These are phyloP conservation scores for Stemphylium beticola DNA, from an alignment of 2,329 filamentous ascomycete genomes.

Conservation along the genomic window DNA sequence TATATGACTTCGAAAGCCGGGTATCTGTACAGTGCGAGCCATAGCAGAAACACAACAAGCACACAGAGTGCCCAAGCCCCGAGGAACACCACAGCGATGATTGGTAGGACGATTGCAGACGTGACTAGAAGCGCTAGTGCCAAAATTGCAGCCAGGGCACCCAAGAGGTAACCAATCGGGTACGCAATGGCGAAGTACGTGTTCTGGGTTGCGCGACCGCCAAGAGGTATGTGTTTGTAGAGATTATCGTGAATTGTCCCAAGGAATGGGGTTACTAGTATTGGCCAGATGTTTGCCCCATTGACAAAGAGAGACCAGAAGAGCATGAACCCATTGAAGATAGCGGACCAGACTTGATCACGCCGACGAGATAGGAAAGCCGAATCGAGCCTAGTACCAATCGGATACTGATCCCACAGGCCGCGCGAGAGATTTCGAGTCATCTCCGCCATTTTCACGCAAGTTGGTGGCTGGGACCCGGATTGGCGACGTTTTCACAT, in stretches of 20 bases:
- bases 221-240: neutral
- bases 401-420: neutral
- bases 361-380: neutral
- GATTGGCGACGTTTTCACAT: too few species aligned
- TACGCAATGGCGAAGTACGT: neutral
- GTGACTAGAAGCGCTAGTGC: neutral
- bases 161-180: neutral
- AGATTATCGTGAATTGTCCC: neutral
- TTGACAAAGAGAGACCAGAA: neutral
- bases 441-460: neutral
- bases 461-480: too few species aligned
- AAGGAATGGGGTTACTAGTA: neutral
- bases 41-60: neutral
- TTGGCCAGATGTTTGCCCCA: too few species aligned
- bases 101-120: neutral
- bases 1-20: slow-evolving; percentile 6
- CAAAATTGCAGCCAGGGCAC: neutral
- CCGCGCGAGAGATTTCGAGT: neutral
- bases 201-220: neutral
- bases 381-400: neutral
- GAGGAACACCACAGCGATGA: neutral
- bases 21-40: slow-evolving; percentile 1
- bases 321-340: too few species aligned
- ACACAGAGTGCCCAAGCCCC: neutral
- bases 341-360: neutral